Evolutionary conservation across 306 rosid genomes (phyloP).

Genomic region (Psophocarpus tetragonolobus): DNA sequence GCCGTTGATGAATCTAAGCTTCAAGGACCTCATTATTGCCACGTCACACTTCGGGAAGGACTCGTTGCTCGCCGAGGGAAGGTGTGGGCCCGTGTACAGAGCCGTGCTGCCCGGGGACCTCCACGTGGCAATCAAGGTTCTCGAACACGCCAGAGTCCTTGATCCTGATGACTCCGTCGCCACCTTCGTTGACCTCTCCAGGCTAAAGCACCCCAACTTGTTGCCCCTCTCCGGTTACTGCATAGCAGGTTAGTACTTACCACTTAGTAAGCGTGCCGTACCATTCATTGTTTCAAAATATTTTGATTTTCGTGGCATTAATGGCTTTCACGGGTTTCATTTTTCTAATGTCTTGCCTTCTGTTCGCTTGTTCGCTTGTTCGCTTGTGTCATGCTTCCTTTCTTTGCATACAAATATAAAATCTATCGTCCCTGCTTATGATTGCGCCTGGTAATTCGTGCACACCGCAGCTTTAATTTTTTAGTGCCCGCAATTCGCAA

Average conservation of each 20-base stretch:
- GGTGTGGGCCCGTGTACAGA: constrained; percentile 84
- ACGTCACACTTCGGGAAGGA: constrained; percentile 94
- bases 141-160: constrained; percentile 69
- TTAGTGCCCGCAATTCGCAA: not conserved
- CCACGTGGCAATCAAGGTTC: constrained; percentile 89
- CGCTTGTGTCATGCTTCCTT: constrained; percentile 11
- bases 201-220: constrained; percentile 79
- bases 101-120: constrained; percentile 82
- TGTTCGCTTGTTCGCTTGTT: constrained; percentile 31
- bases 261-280: constrained; percentile 42
- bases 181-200: constrained; percentile 59
- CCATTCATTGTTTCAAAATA: not conserved
- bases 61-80: constrained; percentile 76
- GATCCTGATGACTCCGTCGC: constrained; percentile 54
- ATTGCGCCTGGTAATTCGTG: constrained; percentile 38
- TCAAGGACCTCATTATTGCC: constrained; percentile 85
- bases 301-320: constrained; percentile 25
- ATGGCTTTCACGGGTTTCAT: constrained; percentile 54
- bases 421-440: constrained; percentile 24
- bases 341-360: constrained; percentile 23
- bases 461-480: not conserved
- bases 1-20: constrained; percentile 76
- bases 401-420: constrained; percentile 11
- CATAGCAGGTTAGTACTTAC: too few species aligned
- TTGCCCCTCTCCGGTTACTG: constrained; percentile 91